Evolutionary conservation across 2,329 filamentous ascomycete species (phyloP).

Genomic region (Colletotrichum viniferum): DNA sequence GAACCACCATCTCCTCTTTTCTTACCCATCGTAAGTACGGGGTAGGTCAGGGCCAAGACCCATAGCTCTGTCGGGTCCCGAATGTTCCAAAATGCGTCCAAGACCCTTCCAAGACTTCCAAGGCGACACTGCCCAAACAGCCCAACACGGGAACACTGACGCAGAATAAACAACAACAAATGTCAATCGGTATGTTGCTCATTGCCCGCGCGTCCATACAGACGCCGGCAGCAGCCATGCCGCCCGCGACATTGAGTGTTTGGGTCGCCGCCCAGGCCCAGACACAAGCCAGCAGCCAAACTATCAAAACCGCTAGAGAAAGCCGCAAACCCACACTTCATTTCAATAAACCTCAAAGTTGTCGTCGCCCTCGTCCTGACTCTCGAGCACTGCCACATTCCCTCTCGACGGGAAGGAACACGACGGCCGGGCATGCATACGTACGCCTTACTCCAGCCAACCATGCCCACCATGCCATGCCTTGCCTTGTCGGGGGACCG

Average conservation of each 20-base stretch:
- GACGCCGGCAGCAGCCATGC: not conserved
- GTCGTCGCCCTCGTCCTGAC: not conserved
- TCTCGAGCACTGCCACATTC: slow-evolving; percentile 16
- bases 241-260: slow-evolving; percentile 10
- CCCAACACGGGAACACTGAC: not conserved
- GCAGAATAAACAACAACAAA: not conserved
- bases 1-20: not conserved
- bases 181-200: not conserved
- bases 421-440: not conserved
- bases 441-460: slow-evolving; percentile 6
- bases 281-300: not conserved
- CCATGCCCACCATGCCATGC: not conserved
- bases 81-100: slow-evolving; percentile 8
- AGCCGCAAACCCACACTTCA: not conserved
- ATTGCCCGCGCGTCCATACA: not conserved
- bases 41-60: not conserved
- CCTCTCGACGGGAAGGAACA: not conserved
- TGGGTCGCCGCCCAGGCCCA: not conserved
- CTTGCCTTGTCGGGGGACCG: not conserved
- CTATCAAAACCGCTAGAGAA: not conserved
- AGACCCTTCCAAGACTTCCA: not conserved
- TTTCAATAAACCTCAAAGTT: not conserved
- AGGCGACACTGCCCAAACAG: not conserved
- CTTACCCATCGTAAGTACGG: not conserved
- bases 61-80: not conserved